A percentile compares a stretch with the other conserved stretches of the same genome.
These are phyloP conservation scores for Pinus taeda DNA, from an alignment of 75 land plant genomes.

Conservation along the genomic window DNA sequence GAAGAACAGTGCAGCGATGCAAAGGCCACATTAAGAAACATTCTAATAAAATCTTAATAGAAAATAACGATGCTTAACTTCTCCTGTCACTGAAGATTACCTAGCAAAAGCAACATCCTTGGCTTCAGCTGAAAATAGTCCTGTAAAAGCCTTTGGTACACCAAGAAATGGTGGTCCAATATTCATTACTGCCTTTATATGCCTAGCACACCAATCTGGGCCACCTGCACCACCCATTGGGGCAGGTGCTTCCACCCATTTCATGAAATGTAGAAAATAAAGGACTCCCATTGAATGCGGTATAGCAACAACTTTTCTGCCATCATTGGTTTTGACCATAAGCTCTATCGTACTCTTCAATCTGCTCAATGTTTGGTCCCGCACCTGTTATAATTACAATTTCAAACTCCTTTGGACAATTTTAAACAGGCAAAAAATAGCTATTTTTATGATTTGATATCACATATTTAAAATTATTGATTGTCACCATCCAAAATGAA, in stretches of 20 bases:
- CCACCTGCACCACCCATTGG: slow-evolving; percentile 88
- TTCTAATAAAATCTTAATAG: no score
- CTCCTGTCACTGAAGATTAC: slow-evolving; percentile 19
- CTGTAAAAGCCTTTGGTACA: slow-evolving; percentile 75
- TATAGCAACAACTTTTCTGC: slow-evolving; percentile 67
- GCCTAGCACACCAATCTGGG: slow-evolving; percentile 72
- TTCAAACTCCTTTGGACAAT: background rate
- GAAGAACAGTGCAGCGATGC: no score
- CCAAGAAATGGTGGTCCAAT: slow-evolving; percentile 80
- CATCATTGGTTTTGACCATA: slow-evolving; percentile 57
- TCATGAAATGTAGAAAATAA: slow-evolving; percentile 79
- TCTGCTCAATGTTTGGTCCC: slow-evolving; percentile 72
- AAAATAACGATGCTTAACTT: background rate
- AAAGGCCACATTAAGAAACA: no score
- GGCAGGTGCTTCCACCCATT: slow-evolving; percentile 85
- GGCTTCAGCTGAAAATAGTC: slow-evolving; percentile 78
- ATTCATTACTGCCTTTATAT: slow-evolving; percentile 75
- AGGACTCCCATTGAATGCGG: slow-evolving; percentile 91
- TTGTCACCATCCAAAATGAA: no score
- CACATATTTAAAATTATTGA: no score
- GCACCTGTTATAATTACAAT: slow-evolving; percentile 30
- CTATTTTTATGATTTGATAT: no score
- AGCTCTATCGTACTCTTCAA: slow-evolving; percentile 75
- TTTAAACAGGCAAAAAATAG: no score
- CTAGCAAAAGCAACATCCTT: slow-evolving; percentile 78